Base-by-base conservation (phyloP, 805 yeast species). In the Tetrapisispora arboricola region DNA sequence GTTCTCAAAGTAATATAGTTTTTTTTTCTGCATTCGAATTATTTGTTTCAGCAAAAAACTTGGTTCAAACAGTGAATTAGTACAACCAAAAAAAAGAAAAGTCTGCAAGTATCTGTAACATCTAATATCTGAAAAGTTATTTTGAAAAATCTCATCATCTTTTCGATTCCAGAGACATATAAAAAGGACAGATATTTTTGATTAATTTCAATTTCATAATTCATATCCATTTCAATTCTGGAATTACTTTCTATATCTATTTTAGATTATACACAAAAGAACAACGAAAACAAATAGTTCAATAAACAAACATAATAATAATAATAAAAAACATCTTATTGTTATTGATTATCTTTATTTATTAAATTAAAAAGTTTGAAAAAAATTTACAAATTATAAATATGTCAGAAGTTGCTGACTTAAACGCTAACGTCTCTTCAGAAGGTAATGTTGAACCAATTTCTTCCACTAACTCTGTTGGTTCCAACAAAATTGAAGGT, bases 401-500 rank as follows among this genome's bases (percentile, higher is more conserved):
- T 15, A 38, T 38, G 40, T 38, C 40, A 20, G 33, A 30, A 15
- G 33, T 38, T 31, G 19, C 36, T 28, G 40, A 38, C 32, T 32
- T 26, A n/a, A 36, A 38, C 16, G 34, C 21, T 22, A 31, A 13
- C 26, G 36, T 19, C 21, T 32, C 35, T 15, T 25, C 31, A 15
- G 31, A 30, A 28, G 40, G 24, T 13, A 30, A 38, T 15, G 21
- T 32, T 16, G 41, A 32, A 8, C 37, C 41, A 32, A 21, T 20
- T n/a, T 39, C 41, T 2, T 39, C 41, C 15, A 12, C 15, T 22
- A 39, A 39, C 37, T 32, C 43, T 21, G 39, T 46, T 11, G 47
- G 45, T 17, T 41, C 47, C 17, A 47, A 45, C 24, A 43, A 44
- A 25, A 19, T 36, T 27, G 44, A 36, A 36, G 43, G 35, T 27